phyloP scores from a whole-genome alignment of 768 basidiomycete species.

The Artomyces pyxidatus region DNA sequence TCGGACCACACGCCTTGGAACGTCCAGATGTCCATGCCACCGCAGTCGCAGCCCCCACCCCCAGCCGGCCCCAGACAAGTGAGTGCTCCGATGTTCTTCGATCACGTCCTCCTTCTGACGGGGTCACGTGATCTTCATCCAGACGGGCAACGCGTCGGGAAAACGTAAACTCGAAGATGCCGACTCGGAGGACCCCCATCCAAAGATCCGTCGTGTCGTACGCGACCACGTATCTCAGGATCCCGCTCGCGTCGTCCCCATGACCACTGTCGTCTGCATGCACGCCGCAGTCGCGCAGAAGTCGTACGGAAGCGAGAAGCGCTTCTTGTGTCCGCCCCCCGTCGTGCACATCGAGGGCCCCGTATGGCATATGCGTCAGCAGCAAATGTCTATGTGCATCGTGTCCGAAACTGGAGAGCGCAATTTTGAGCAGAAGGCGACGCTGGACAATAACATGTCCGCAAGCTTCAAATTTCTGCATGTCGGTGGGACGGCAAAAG shows the following conservation, averaged over 20 bases:
- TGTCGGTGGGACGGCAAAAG: constrained; percentile 81
- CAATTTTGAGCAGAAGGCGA: constrained; percentile 77
- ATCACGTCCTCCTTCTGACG: not conserved
- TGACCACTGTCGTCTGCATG: constrained; percentile 86
- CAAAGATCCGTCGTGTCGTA: constrained; percentile 78
- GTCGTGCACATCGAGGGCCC: constrained; percentile 90
- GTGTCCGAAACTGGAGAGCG: constrained; percentile 79
- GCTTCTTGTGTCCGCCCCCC: constrained; percentile 89
- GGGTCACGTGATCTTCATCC: constrained; percentile 16
- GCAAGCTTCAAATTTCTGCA: constrained; percentile 90
- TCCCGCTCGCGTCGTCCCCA: constrained; percentile 66
- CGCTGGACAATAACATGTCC: constrained; percentile 75
- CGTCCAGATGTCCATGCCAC: constrained; percentile 1
- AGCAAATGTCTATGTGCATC: constrained; percentile 79
- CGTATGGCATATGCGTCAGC: constrained; percentile 73
- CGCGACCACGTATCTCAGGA: constrained; percentile 77
- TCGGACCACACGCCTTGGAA: constrained; percentile 17
- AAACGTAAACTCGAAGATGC: constrained; percentile 73
- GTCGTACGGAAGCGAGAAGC: constrained; percentile 92
- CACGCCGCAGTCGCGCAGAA: constrained; percentile 95
- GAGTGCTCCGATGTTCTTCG: constrained; percentile 3
- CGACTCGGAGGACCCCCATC: constrained; percentile 54
- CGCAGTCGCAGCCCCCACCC: constrained; percentile 13
- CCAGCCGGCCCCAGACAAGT: constrained; percentile 10
- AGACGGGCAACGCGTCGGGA: constrained; percentile 29